Conservation (phyloP, 495 filamentous ascomycete species). For the Talaromyces proteolyticus region DNA sequence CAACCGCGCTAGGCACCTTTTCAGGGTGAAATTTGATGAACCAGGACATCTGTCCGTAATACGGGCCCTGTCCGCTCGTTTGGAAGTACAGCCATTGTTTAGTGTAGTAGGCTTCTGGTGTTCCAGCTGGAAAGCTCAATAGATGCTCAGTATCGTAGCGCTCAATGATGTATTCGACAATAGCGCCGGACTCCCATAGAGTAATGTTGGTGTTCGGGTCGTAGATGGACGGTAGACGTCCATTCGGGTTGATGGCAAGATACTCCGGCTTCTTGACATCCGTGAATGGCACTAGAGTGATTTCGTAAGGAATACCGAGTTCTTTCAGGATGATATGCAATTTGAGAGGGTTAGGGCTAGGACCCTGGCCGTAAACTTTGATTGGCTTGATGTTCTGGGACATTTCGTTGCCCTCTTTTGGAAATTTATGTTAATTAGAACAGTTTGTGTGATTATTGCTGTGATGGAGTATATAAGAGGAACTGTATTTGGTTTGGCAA, state of each 20-base stretch:
- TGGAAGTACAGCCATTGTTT: conserved; percentile 4
- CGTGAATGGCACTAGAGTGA: conserved; percentile 22
- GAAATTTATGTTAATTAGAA: too few relatives aligned
- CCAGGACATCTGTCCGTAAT: not conserved
- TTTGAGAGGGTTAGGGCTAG: conserved; percentile 51
- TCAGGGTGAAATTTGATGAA: not conserved
- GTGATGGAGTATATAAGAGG: not conserved
- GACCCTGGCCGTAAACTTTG: not conserved
- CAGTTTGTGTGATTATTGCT: too few relatives aligned
- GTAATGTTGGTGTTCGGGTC: conserved; percentile 53
- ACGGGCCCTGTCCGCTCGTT: conserved; percentile 2
- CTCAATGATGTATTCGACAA: conserved; percentile 55
- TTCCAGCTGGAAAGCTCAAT: conserved; percentile 11
- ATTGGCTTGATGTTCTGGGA: not conserved
- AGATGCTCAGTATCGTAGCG: conserved; percentile 38
- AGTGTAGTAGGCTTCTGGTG: not conserved
- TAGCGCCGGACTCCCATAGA: conserved; percentile 58
- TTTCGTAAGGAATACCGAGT: conserved; percentile 44
- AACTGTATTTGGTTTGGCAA: too few relatives aligned
- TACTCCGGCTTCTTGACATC: conserved; percentile 46
- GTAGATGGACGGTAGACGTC: conserved; percentile 44
- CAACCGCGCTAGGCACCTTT: not conserved
- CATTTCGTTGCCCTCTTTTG: not conserved
- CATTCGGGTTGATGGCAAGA: conserved; percentile 54
- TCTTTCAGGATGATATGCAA: conserved; percentile 49